Evolutionary conservation across 768 basidiomycete species (phyloP).

Genomic region (Lyophyllum semitale): DNA sequence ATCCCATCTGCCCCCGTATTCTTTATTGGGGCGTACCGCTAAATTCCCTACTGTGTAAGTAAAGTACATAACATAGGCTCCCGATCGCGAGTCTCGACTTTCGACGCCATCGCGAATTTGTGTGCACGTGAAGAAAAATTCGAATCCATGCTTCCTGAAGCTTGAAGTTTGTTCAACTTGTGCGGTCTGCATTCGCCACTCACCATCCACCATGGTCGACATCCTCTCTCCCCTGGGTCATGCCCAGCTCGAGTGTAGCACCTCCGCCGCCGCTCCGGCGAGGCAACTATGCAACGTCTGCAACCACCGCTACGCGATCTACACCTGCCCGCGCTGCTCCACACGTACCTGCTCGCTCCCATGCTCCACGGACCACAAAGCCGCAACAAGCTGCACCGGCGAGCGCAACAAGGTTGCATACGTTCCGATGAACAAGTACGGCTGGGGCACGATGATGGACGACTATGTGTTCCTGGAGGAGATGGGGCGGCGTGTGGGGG

Average conservation of each 20-base stretch:
- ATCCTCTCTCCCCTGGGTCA: neutral
- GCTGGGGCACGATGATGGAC: conserved; percentile 85
- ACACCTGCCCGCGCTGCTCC: conserved; percentile 79
- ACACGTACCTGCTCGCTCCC: conserved; percentile 71
- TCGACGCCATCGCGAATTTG: no score
- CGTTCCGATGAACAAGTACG: conserved; percentile 82
- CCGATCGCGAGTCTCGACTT: no score
- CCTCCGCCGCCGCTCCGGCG: conserved; percentile 14
- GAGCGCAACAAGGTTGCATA: conserved; percentile 72
- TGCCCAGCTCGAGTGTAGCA: conserved; percentile 13
- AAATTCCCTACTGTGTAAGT: no score
- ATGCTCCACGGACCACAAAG: conserved; percentile 74
- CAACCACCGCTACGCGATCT: conserved; percentile 48
- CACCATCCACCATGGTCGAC: conserved; percentile 10
- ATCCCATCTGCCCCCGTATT: neutral
- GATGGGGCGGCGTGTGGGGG: conserved; percentile 69
- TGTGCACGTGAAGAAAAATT: no score
- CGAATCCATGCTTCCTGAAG: no score
- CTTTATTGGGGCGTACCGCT: no score
- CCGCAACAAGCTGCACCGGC: conserved; percentile 61
- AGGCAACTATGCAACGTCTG: conserved; percentile 52
- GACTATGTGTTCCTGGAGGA: conserved; percentile 90
- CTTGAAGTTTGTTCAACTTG: neutral
- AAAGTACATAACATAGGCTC: no score
- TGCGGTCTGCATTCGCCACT: no score